phyloP scores from a whole-genome alignment of 306 rosid species.

The Rosa chinensis region DNA sequence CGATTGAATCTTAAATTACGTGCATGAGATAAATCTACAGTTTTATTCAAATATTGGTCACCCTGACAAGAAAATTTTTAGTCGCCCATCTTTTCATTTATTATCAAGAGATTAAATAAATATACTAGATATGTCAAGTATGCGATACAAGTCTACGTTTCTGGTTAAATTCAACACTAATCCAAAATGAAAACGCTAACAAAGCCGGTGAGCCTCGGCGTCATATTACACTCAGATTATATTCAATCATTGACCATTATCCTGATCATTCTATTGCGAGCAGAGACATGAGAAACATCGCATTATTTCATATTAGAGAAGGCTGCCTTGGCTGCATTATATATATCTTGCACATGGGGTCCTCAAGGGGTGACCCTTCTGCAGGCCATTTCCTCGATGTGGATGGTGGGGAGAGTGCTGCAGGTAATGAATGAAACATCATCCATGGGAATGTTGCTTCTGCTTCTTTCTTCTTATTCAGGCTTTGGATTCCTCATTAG shows the following conservation, averaged over 20 bases:
- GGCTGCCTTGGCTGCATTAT: slow-evolving; percentile 27
- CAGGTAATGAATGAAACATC: slow-evolving; percentile 7
- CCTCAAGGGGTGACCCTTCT: neutral
- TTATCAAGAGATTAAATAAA: too few species aligned
- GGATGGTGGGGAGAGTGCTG: slow-evolving; percentile 5
- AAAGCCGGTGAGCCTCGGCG: slow-evolving; percentile 1
- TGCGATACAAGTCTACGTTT: neutral
- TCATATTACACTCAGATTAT: neutral
- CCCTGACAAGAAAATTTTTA: too few species aligned
- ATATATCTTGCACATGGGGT: slow-evolving; percentile 22
- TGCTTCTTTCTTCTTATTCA: neutral
- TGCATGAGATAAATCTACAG: too few species aligned
- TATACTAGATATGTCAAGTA: neutral
- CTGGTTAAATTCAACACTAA: neutral
- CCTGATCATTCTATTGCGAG: neutral
- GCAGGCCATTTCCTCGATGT: slow-evolving; percentile 7
- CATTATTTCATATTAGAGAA: neutral
- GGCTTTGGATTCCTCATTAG: neutral
- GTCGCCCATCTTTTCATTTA: neutral
- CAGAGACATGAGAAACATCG: neutral
- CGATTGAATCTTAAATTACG: too few species aligned
- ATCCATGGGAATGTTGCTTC: neutral
- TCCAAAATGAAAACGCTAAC: slow-evolving; percentile 3
- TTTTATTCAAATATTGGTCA: too few species aligned
- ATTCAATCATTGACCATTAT: slow-evolving; percentile 3